These are phyloP conservation scores for Phytophthora sojae DNA, from an alignment of 352 stramenopile species.

Conservation along the genomic window DNA sequence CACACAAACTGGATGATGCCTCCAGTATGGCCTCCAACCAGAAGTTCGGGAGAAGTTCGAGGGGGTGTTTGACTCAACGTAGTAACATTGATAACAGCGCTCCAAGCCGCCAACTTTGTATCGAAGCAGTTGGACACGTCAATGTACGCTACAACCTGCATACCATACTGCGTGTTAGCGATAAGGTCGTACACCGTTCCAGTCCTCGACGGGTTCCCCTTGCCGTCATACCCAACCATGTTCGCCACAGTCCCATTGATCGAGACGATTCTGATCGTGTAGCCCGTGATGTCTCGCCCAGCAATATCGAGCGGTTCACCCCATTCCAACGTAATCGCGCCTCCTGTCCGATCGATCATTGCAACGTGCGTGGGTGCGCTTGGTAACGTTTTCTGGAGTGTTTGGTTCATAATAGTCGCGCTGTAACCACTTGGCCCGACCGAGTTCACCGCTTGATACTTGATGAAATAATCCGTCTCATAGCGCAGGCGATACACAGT, in stretches of 20 bases:
- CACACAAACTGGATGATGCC: conserved; percentile 50
- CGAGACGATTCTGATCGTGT: conserved; percentile 45
- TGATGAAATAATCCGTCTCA: conserved; percentile 48
- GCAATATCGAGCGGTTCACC: conserved; percentile 63
- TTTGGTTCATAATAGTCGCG: conserved; percentile 28
- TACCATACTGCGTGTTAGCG: conserved; percentile 33
- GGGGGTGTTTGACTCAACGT: conserved; percentile 36
- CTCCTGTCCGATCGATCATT: conserved; percentile 43
- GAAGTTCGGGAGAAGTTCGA: conserved; percentile 31
- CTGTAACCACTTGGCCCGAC: conserved; percentile 56
- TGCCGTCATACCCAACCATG: conserved; percentile 61
- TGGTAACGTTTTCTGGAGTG: conserved; percentile 49
- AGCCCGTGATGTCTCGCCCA: conserved; percentile 55
- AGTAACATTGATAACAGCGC: conserved; percentile 3
- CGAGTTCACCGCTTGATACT: conserved; percentile 58
- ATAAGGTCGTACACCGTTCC: conserved; percentile 44
- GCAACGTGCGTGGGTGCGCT: conserved; percentile 48
- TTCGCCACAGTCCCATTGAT: conserved; percentile 6
- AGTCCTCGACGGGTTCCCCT: conserved; percentile 7
- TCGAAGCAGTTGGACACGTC: conserved; percentile 51
- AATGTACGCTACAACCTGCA: conserved; percentile 49
- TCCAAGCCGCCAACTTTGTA: conserved; percentile 29
- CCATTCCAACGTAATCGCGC: conserved; percentile 53
- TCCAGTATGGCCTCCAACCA: conserved; percentile 37
- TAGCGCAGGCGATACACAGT: conserved; percentile 50